Percentiles rank a stretch among this genome's conserved stretches.
phyloP scores from a whole-genome alignment of 2,329 filamentous ascomycete species.

The Fusarium concolor region DNA sequence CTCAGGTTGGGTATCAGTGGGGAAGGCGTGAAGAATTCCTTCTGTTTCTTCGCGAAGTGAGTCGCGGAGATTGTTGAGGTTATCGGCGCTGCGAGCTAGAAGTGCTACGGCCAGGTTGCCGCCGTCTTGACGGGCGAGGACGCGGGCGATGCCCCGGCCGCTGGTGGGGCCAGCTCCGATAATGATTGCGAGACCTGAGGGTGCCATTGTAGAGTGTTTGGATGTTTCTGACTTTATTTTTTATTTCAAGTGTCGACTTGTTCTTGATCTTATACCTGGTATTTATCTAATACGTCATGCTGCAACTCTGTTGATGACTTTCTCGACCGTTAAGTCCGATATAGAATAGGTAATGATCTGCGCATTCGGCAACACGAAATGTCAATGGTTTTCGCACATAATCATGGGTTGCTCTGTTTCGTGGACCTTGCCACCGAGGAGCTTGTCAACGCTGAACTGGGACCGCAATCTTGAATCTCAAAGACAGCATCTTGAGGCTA shows the following conservation, averaged over 20 bases:
- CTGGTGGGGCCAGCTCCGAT: conserved; percentile 63
- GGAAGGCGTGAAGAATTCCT: conserved; percentile 34
- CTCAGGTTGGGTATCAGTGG: conserved; percentile 22
- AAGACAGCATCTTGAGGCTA: too few species aligned
- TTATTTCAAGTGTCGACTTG: too few species aligned
- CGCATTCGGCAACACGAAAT: background rate
- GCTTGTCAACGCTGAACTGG: too few species aligned
- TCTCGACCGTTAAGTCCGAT: conserved; percentile 2
- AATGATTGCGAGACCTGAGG: conserved; percentile 62
- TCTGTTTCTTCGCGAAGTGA: conserved; percentile 61
- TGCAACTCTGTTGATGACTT: conserved; percentile 3
- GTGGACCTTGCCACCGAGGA: too few species aligned
- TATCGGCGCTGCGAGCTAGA: conserved; percentile 34
- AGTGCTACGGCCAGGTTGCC: conserved; percentile 39
- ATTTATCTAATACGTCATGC: conserved; percentile 12
- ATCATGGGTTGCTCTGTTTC: too few species aligned
- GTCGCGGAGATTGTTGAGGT: conserved; percentile 46
- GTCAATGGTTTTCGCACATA: too few species aligned
- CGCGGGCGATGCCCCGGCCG: conserved; percentile 66
- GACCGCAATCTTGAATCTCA: too few species aligned
- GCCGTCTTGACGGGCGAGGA: conserved; percentile 12
- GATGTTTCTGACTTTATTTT: background rate
- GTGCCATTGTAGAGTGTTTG: conserved; percentile 53
- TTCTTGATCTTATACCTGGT: background rate
- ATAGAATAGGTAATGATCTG: background rate